Evolutionary conservation across 2,329 filamentous ascomycete species (phyloP).

Genomic region (Aaosphaeria arxii): DNA sequence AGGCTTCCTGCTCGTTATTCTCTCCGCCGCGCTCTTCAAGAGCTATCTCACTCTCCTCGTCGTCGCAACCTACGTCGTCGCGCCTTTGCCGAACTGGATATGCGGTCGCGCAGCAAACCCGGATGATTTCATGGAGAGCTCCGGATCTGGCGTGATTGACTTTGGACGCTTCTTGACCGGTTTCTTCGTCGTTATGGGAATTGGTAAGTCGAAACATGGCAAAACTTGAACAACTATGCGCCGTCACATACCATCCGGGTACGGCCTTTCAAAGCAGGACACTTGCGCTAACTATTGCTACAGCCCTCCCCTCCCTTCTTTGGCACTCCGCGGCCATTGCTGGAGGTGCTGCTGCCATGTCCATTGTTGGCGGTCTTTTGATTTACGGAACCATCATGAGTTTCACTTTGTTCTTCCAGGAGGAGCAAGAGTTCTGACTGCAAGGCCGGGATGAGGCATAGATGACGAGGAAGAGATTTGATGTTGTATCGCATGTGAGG

Average conservation of each 20-base stretch:
- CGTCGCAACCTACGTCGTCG: slow-evolving; percentile 90
- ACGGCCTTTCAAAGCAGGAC: not conserved
- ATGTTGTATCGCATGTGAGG: not conserved
- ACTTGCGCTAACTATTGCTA: not conserved
- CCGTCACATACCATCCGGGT: not conserved
- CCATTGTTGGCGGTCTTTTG: slow-evolving; percentile 82
- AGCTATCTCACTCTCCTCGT: slow-evolving; percentile 95
- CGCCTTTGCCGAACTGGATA: slow-evolving; percentile 95
- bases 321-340: slow-evolving; percentile 83
- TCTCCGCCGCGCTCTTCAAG: slow-evolving; percentile 92
- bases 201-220: slow-evolving; percentile 63
- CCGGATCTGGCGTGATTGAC: slow-evolving; percentile 81
- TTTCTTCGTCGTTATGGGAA: slow-evolving; percentile 95
- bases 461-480: not conserved
- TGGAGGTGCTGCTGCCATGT: slow-evolving; percentile 89
- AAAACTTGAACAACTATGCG: not conserved
- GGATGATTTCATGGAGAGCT: slow-evolving; percentile 91
- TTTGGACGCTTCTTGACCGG: slow-evolving; percentile 92
- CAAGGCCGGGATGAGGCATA: slow-evolving; percentile 21
- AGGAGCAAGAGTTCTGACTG: slow-evolving; percentile 87
- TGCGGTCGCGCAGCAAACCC: slow-evolving; percentile 83
- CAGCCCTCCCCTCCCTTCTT: slow-evolving; percentile 83
- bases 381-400: slow-evolving; percentile 99
- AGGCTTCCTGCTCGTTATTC: slow-evolving; percentile 97
- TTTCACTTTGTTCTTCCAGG: slow-evolving; percentile 97